These are phyloP conservation scores for Excoecaria agallocha DNA, from an alignment of 345 rosid species.

Conservation along the genomic window DNA sequence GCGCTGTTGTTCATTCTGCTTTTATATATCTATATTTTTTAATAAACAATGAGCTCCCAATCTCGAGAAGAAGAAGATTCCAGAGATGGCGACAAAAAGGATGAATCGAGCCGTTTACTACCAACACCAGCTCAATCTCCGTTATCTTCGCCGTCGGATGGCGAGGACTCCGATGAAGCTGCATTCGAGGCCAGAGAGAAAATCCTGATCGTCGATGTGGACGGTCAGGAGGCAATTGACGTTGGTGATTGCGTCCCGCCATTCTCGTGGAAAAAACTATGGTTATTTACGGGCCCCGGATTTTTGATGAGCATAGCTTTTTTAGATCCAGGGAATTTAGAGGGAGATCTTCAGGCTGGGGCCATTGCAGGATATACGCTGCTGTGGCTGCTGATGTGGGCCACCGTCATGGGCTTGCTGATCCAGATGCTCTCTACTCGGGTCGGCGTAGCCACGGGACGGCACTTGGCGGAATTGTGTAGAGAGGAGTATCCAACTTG, in stretches of 20 bases:
- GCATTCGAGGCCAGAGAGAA: slow-evolving; percentile 66
- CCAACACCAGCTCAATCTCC: slow-evolving; percentile 28
- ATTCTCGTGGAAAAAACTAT: slow-evolving; percentile 82
- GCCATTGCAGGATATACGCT: slow-evolving; percentile 90
- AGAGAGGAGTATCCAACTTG: slow-evolving; percentile 84
- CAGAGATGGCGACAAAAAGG: slow-evolving; percentile 15
- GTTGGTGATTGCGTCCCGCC: slow-evolving; percentile 47
- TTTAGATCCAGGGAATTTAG: slow-evolving; percentile 91
- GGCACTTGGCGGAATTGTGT: slow-evolving; percentile 85
- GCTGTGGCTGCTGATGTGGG: slow-evolving; percentile 88
- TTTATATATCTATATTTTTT: neutral
- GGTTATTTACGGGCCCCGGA: slow-evolving; percentile 96
- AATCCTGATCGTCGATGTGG: slow-evolving; percentile 48
- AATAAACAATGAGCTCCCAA: slow-evolving; percentile 24
- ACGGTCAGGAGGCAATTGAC: slow-evolving; percentile 23
- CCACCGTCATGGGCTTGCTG: slow-evolving; percentile 75
- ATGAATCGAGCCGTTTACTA: slow-evolving; percentile 50
- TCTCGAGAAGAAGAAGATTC: slow-evolving; percentile 32
- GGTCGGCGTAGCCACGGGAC: slow-evolving; percentile 87
- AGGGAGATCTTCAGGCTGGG: slow-evolving; percentile 96
- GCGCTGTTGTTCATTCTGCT: neutral
- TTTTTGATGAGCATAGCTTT: slow-evolving; percentile 96
- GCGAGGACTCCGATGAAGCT: slow-evolving; percentile 42
- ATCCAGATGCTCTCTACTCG: slow-evolving; percentile 84
- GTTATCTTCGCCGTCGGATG: slow-evolving; percentile 22